Evolutionary conservation across 192 early-diverging fungal species (phyloP).

Genomic region (Linderina pennispora): DNA sequence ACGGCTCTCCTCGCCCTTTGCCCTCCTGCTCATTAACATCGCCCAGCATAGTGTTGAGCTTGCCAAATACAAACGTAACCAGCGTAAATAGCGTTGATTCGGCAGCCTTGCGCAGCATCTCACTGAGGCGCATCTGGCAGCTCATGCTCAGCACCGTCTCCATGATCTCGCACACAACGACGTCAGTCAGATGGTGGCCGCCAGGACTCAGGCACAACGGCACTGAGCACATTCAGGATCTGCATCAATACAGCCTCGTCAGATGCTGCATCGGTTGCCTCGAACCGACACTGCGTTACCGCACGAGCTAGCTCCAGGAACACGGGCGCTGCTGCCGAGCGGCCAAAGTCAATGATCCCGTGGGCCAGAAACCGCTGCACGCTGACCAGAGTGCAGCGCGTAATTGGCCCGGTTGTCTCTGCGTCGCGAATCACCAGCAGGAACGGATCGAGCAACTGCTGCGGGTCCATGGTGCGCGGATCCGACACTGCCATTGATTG

Average conservation of each 20-base stretch:
- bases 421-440: constrained; percentile 87
- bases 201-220: constrained; percentile 68
- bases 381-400: constrained; percentile 80
- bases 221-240: constrained; percentile 78
- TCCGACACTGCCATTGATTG: constrained; percentile 45
- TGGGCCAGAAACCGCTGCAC: constrained; percentile 88
- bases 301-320: constrained; percentile 55
- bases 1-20: neutral
- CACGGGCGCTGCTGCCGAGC: constrained; percentile 16
- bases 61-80: constrained; percentile 42
- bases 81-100: constrained; percentile 44
- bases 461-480: constrained; percentile 56
- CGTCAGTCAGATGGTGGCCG: constrained; percentile 71
- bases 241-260: constrained; percentile 92
- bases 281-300: constrained; percentile 94
- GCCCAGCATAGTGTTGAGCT: constrained; percentile 12
- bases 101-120: constrained; percentile 41
- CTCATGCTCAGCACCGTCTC: constrained; percentile 97
- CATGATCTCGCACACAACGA: constrained; percentile 94
- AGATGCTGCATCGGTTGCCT: constrained; percentile 85
- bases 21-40: constrained; percentile 5
- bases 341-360: constrained; percentile 56
- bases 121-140: constrained; percentile 87
- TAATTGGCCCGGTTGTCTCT: constrained; percentile 92
- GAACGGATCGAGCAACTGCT: constrained; percentile 80